Base-by-base conservation (phyloP, 495 filamentous ascomycete species). In the Rhypophila decipiens region DNA sequence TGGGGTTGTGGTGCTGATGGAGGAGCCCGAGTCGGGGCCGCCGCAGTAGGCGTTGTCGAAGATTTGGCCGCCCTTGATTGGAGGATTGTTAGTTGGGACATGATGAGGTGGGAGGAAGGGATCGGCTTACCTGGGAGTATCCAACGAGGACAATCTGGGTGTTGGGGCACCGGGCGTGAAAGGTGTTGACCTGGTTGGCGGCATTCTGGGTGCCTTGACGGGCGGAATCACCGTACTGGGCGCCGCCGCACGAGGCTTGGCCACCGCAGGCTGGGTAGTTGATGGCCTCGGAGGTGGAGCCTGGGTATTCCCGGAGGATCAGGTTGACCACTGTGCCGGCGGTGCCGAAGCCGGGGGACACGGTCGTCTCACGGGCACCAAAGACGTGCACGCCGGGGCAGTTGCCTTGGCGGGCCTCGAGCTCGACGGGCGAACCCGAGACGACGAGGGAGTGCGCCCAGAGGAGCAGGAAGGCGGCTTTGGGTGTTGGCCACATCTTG, bases 361-460 rank as follows among this genome's bases (percentile, higher is more conserved):
- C 80, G 0, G 77, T 82, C 2, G 80, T 84, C 64, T 85, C 82
- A 42, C 82, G 77, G 5, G 82, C 83, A 13, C 79, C 80, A 38
- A 85, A 78, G 29, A 82, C 66, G 52, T 85, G 81, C 43, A 83
- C 67, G 27, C 64, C 49, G 2, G 76, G 73, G 57, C 76, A 79
- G 1, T 52, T 58, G n/a, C n/a, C n/a, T 18, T 58, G 53, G 19
- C 60, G 56, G 52, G 46, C 72, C 64, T 47, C 53, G 12, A 57
- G 40, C 23, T 59, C 57, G 44, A 64, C 41, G 22, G 61, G 61
- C 2, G 58, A 59, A 17, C 51, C 61, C 44, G 47, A 55, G 49
- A 59, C 58, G 20, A 61, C 42, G 38, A 56, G 50, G 35, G 58
- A 55, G 58, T 57, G 61, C 11, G 58, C 61, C 43, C 27, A 18